Evolutionary conservation across 768 basidiomycete species (phyloP), one percentile per base, ranked within the genome.

Genomic region (Inosperma sp.): DNA sequence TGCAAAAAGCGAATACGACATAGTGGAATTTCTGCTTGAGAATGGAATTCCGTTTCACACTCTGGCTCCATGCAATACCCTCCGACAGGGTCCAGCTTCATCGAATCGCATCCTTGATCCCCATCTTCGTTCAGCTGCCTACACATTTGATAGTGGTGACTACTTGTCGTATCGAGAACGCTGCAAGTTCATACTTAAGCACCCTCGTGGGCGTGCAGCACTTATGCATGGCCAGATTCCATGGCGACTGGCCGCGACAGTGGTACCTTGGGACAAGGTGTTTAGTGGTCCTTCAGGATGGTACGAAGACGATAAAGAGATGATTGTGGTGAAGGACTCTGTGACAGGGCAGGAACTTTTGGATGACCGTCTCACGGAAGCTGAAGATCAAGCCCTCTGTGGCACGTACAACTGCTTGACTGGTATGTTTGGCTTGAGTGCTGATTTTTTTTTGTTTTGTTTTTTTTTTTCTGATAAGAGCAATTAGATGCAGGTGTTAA

Each of bases 171-270:
- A 56, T 19, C 44, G 40, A 10, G 33, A 29, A 19, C 48, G 31
- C 9, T 35, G 31, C n/a, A 30, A 35, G 5, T 42, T 25, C 7
- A 43, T 59, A 12, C 34, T 56, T n/a, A 22, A 21, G 3, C 54
- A 56, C 12, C 54, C 52, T 25, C 51, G 49, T 27, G 50, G 36
- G 33, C 41, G 50, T 14, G 52, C 54, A 39, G 58, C 58, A 5
- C 33, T 59, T 17, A 45, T 57, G 39, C 40, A 34, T 16, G 58
- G 58, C 17, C 51, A 56, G 7, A 35, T 52, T 14, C 16, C 50
- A 9, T 59, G 58, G 56, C 21, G 56, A 16, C 22, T 59, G 17
- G 37, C 48, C 4, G 21, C 47, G 19, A 19, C 34, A 7, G 21
- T 33, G 6, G 36, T 58, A 31, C 46, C 41, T 6, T 49, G 49